Percentiles rank a stretch among this genome's conserved stretches.
Evolutionary conservation across 2,329 filamentous ascomycete species (phyloP).

Genomic region (Microdochium paspali): DNA sequence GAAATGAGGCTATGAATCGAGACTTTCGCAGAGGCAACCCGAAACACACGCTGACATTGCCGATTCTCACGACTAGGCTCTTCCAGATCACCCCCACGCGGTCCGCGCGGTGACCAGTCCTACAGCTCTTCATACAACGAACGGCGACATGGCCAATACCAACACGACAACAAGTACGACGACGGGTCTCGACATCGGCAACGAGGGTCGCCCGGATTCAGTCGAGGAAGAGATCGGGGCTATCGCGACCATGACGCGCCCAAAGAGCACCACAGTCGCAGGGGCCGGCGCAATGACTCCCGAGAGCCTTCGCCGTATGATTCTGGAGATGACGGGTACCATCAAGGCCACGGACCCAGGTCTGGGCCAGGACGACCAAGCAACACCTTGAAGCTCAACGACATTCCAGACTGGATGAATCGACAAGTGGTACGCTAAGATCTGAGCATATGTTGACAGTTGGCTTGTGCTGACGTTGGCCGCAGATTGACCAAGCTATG

Average conservation of each 20-base stretch:
- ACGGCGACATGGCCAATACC: slow-evolving; percentile 8
- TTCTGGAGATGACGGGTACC: slow-evolving; percentile 14
- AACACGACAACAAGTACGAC: slow-evolving; percentile 3
- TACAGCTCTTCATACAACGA: slow-evolving; percentile 3
- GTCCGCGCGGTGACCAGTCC: slow-evolving; percentile 15
- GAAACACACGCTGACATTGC: slow-evolving; percentile 23
- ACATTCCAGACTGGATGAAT: slow-evolving; percentile 18
- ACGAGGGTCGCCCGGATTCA: slow-evolving; percentile 8
- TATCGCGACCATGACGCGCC: slow-evolving; percentile 13
- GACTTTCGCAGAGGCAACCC: too few relatives aligned
- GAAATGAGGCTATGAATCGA: too few relatives aligned
- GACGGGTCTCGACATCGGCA: slow-evolving; percentile 6
- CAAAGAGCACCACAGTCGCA: slow-evolving; percentile 10
- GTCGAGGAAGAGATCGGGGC: slow-evolving; percentile 9
- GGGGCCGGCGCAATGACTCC: slow-evolving; percentile 13
- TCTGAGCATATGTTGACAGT: not conserved
- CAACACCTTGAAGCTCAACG: slow-evolving; percentile 21
- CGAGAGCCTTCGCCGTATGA: slow-evolving; percentile 14
- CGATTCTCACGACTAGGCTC: slow-evolving; percentile 18
- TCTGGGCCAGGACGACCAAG: slow-evolving; percentile 18
- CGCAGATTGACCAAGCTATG: slow-evolving; percentile 19
- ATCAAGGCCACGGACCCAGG: slow-evolving; percentile 13
- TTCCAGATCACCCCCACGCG: slow-evolving; percentile 20
- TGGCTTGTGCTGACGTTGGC: not conserved
- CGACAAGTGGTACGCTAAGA: slow-evolving; percentile 14